Base-by-base conservation (phyloP, 129 eudicot species). In the Tagetes erecta region DNA sequence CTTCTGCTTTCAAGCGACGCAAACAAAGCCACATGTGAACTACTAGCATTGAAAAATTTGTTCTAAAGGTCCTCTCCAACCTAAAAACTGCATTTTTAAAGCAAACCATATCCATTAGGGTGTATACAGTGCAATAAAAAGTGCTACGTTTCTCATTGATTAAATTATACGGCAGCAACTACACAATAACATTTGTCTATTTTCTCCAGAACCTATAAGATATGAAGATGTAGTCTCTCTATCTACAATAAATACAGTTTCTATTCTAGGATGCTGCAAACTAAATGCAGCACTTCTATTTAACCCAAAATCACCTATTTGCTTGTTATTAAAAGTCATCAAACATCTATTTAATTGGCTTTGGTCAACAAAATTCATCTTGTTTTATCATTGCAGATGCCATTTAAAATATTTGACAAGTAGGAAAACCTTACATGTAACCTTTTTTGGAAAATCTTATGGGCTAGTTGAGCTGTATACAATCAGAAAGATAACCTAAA, bases 11-110 rank as follows among this genome's bases (percentile, higher is more conserved):
- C 72, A 94, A 63, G 14, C 97, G 96, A 72, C 96, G 96, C 65
- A 90, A 83, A 87, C 96, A 88, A 67, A 94, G 86, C 99, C 99
- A 94, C 97, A 88, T 94, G 77, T 94, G 99, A 57, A 94, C 80
- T 33, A 94, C 91, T 10, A 94, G 99, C 86, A 94, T 83, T 41
- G 97, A 86, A 67, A 86, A 94, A 47, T 89, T 90, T 33, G 97
- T 94, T 83, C 87, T 94, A 63, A 94, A 94, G 72, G 93, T 91
- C 75, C 83, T 86, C 88, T 94, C 99, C 93, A 94, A 76, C 87
- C 84, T 84, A 80, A 94, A 94, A 50, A 73, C 99, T 94, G 93
- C 93, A 88, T 11, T 27, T 27, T 76, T 71, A 65, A 76, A 69
- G 13, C 56, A 52, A 30, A 71, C 45, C 6, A 67, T 47, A 63